Evolutionary conservation across 257 asterid genomes (phyloP), one percentile per base, ranked within the genome.

Genomic region (Haberlea rhodopensis): DNA sequence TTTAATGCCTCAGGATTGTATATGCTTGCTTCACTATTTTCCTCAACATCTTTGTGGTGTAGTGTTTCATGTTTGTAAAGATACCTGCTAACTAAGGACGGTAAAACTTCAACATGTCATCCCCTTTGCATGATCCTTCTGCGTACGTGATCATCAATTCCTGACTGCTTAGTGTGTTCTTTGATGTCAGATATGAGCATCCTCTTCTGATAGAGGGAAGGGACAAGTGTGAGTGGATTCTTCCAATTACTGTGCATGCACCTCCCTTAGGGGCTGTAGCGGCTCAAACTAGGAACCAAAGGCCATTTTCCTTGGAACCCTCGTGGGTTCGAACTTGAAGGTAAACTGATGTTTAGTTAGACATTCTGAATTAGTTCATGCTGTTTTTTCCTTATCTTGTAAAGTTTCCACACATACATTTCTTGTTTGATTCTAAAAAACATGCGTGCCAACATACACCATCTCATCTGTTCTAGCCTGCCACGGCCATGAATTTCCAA

Each of bases 161-260:
- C 57, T 65, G 60, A 54, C 45, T 10, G 27, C 65, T 8, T 26
- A n/a, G 57, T 55, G 53, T 8, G 62, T 68, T 37, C 55, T 55
- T 26, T 67, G 53, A 15, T 63, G 46, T 55, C 78, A 94, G 99
- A 79, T 89, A 61, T 67, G 97, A 87, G 77, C 99, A 94, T 82
- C 99, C 99, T 78, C 97, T 94, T 78, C 72, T 89, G 79, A 75
- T 89, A n/a, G 99, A 90, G 63, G 96, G 89, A 71, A 85, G 99
- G 81, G 99, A 94, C 59, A 94, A 84, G 72, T 90, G 97, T 63
- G 99, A 94, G 76, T 94, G 99, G 97, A 66, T 82, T 72, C 92
- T 94, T 60, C 99, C 99, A 25, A 86, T 94, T 40, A 86, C 92
- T 20, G 88, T 94, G 27, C 96, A 90, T 57, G 97, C 96, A 20